Conservation (phyloP, 169 alveolate species). For the Condylostoma magnum region DNA sequence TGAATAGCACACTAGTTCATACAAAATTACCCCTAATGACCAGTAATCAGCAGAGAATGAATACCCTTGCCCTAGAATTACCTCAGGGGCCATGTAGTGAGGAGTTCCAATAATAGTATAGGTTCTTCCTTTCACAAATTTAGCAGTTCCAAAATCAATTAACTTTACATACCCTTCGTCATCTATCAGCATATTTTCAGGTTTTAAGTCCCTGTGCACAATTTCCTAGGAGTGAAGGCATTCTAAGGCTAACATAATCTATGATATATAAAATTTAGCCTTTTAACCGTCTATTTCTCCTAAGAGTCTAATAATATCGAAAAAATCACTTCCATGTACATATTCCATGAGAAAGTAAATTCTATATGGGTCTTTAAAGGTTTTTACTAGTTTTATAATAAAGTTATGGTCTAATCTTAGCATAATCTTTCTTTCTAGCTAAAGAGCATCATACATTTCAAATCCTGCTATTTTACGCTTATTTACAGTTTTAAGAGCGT, state of each 20-base stretch:
- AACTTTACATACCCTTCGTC: constrained; percentile 73
- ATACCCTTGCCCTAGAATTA: constrained; percentile 54
- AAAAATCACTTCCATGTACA: constrained; percentile 75
- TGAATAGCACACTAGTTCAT: constrained; percentile 49
- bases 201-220: constrained; percentile 79
- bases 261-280: constrained; percentile 54
- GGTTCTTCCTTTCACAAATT: constrained; percentile 66
- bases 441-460: not conserved
- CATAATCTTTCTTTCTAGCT: constrained; percentile 50
- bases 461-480: not conserved
- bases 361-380: constrained; percentile 47
- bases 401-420: constrained; percentile 59
- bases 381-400: constrained; percentile 57
- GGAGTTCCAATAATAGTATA: constrained; percentile 86
- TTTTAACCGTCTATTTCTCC: not conserved
- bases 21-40: constrained; percentile 60
- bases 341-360: constrained; percentile 48
- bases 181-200: constrained; percentile 80
- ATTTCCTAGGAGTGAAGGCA: constrained; percentile 63
- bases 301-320: constrained; percentile 61
- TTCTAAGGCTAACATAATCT: constrained; percentile 51
- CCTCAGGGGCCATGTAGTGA: constrained; percentile 77
- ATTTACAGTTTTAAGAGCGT: constrained; percentile 1
- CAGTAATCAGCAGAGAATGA: constrained; percentile 59
- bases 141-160: constrained; percentile 80